Evolutionary conservation across 2,329 filamentous ascomycete genomes (phyloP).

Genomic region (Colletotrichum tropicale): DNA sequence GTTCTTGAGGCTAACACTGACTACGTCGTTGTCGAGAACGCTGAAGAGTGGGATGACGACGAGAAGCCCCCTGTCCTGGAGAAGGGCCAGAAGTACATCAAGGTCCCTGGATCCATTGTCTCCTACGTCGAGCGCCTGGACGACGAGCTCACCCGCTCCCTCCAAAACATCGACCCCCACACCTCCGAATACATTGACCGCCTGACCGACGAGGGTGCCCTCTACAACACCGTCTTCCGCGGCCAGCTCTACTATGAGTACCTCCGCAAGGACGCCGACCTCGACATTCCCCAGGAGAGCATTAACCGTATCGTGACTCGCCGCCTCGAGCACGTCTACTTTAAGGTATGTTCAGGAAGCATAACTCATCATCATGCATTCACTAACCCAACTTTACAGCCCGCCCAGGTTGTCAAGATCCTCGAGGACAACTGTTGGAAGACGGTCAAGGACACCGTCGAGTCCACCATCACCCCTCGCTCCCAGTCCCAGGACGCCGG

Average conservation of each 20-base stretch:
- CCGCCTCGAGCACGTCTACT: slow-evolving; percentile 96
- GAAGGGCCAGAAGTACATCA: slow-evolving; percentile 80
- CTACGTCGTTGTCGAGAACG: slow-evolving; percentile 86
- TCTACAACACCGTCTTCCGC: slow-evolving; percentile 93
- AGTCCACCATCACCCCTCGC: slow-evolving; percentile 84
- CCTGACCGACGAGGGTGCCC: slow-evolving; percentile 83
- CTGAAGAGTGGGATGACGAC: slow-evolving; percentile 99
- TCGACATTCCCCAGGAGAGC: slow-evolving; percentile 82
- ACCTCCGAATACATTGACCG: slow-evolving; percentile 98
- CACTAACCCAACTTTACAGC: slow-evolving; percentile 50
- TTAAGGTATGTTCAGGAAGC: slow-evolving; percentile 70
- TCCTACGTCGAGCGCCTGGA: slow-evolving; percentile 95
- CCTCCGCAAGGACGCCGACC: slow-evolving; percentile 70
- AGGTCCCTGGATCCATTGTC: slow-evolving; percentile 90
- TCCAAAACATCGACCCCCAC: slow-evolving; percentile 97
- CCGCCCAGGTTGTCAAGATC: slow-evolving; percentile 88
- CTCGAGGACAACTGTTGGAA: slow-evolving; percentile 96
- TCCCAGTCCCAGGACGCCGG: slow-evolving; percentile 70
- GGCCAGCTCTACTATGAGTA: slow-evolving; percentile 87
- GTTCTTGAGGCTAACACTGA: slow-evolving; percentile 81
- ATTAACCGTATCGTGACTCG: slow-evolving; percentile 94
- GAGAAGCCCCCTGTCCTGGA: slow-evolving; percentile 84
- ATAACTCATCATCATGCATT: background rate
- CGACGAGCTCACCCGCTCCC: slow-evolving; percentile 95
- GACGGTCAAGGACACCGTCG: slow-evolving; percentile 68